Conservation (phyloP, 441 rosid species). For the Capsella rubella region DNA sequence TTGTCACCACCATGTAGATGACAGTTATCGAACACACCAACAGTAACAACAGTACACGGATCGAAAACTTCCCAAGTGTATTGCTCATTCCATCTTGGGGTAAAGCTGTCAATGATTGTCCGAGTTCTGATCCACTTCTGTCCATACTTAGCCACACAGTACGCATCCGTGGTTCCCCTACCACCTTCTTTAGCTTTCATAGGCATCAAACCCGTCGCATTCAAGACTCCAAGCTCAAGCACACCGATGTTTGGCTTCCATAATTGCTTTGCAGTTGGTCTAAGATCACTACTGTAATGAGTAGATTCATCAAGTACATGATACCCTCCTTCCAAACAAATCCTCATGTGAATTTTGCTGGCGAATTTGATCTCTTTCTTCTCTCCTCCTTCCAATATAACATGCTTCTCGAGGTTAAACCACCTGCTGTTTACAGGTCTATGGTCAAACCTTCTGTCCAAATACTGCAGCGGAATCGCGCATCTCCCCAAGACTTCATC, state of each 20-base stretch:
- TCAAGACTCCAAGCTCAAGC: constrained; percentile 81
- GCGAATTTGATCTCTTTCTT: constrained; percentile 87
- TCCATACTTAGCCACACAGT: constrained; percentile 96
- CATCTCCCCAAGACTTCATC: constrained; percentile 85
- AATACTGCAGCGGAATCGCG: constrained; percentile 58
- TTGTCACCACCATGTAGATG: constrained; percentile 80
- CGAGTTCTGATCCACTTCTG: constrained; percentile 96
- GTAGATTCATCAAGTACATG: constrained; percentile 97
- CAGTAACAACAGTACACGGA: constrained; percentile 93
- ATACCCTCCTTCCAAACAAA: constrained; percentile 96
- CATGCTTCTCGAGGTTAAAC: constrained; percentile 85
- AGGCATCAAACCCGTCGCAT: constrained; percentile 84
- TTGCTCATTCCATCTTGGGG: constrained; percentile 96
- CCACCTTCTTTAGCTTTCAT: constrained; percentile 89
- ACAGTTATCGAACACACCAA: constrained; percentile 93
- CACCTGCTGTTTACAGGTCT: constrained; percentile 76
- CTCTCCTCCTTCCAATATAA: constrained; percentile 67
- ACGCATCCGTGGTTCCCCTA: constrained; percentile 91
- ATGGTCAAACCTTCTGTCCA: constrained; percentile 83
- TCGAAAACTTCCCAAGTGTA: constrained; percentile 98
- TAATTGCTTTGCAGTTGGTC: constrained; percentile 91
- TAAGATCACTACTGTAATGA: constrained; percentile 93
- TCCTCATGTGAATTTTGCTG: constrained; percentile 88
- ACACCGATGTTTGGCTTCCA: constrained; percentile 94
- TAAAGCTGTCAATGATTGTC: constrained; percentile 86